Base-by-base conservation (phyloP, 1,139 yeast genomes). In the Scheffersomyces quercinus region DNA sequence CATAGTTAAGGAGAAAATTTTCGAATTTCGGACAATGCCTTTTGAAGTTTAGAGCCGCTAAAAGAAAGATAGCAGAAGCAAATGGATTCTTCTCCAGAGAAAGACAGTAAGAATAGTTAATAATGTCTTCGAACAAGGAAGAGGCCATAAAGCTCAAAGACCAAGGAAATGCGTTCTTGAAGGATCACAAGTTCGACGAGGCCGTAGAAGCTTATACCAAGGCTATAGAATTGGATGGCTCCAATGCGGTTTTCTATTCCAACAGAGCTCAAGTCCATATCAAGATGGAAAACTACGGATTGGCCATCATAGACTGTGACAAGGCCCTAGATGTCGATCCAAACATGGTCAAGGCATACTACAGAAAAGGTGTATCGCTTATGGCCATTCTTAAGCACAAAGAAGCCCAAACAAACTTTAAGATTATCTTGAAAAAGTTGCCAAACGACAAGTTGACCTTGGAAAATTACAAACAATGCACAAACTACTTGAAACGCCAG, bases 181-280 rank as follows among this genome's bases (percentile, higher is more conserved):
- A 84, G 54, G 75, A 71, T 16, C 84, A 86, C 40, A 73, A 81
- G 49, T 88, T 70, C 56, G 77, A 76, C 9, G 76, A 77, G 29
- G 97, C 98, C 8, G 72, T 88, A 29, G 84, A 77, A 4, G 62
- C 75, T 10, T 93, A 93, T 61, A 79, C 93, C 3, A 63, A 76
- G 54, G 98, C 97, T n/a, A 82, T 91, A 50, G 82, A 70, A 29
- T 67, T 85, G 44, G 79, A 84, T 51, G 81, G 89, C 41, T 64
- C 77, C 12, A 90, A 90, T 62, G 91, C 90, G 12, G 88, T 95
- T 26, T 95, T 85, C 68, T 81, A 79, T 50, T 83, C 97, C 28
- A 93, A 93, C 67, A 74, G 97, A 50, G 97, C 99, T 0, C 95
- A 89, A 50, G 96, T 89, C 1, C 85, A 90, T 53, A 82, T 91